Evolutionary conservation across 2,329 filamentous ascomycete species (phyloP).

Genomic region (Fusarium nelsonii): DNA sequence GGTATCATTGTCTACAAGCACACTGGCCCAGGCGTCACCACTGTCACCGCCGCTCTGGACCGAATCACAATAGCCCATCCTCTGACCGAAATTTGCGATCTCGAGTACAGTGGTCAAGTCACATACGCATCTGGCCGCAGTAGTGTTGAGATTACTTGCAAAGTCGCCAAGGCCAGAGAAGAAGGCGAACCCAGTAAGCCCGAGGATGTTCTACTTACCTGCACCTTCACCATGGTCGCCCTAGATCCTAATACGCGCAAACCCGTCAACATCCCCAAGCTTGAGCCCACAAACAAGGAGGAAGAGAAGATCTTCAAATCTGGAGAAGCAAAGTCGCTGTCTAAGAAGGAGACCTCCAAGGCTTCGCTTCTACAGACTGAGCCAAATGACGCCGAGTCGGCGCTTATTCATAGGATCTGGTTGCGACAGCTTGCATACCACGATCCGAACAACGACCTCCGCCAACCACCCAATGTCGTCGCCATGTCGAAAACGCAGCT

Average conservation of each 20-base stretch:
- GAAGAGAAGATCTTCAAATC: slow-evolving; percentile 48
- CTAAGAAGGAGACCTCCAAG: slow-evolving; percentile 45
- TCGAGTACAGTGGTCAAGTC: slow-evolving; percentile 73
- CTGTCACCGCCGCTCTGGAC: slow-evolving; percentile 63
- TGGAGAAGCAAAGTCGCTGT: slow-evolving; percentile 46
- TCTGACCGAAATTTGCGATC: slow-evolving; percentile 80
- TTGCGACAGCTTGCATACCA: slow-evolving; percentile 48
- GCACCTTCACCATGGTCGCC: slow-evolving; percentile 53
- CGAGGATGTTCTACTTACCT: slow-evolving; percentile 60
- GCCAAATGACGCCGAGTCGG: slow-evolving; percentile 48
- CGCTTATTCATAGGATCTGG: slow-evolving; percentile 50
- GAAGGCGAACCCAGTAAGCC: slow-evolving; percentile 65
- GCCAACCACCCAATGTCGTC: slow-evolving; percentile 46
- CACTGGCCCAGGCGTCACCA: slow-evolving; percentile 67
- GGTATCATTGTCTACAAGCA: slow-evolving; percentile 81
- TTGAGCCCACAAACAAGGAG: slow-evolving; percentile 45
- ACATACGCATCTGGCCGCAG: slow-evolving; percentile 79
- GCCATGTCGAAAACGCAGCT: slow-evolving; percentile 49
- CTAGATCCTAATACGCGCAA: slow-evolving; percentile 48
- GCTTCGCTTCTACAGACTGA: slow-evolving; percentile 46
- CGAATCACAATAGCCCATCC: slow-evolving; percentile 73
- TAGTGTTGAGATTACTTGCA: slow-evolving; percentile 79
- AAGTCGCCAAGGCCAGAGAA: slow-evolving; percentile 75
- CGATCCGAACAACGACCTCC: slow-evolving; percentile 45
- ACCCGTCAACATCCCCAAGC: slow-evolving; percentile 45